These are phyloP conservation scores for Prunella vulgaris DNA, from an alignment of 257 asterid species.

Conservation along the genomic window DNA sequence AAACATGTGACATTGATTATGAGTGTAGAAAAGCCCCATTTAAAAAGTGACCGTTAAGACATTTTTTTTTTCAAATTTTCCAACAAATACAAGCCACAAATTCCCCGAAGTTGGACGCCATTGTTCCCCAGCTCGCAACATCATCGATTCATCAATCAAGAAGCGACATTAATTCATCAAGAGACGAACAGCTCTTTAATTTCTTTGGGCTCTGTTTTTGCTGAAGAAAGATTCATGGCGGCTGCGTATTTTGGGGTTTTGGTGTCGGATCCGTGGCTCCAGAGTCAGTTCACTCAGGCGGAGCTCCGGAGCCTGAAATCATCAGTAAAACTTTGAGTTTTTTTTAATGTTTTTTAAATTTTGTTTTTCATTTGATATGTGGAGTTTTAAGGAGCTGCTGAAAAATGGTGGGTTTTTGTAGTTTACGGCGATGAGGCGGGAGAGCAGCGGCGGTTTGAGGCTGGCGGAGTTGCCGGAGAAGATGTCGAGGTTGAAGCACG, in stretches of 20 bases:
- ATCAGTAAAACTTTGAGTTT: constrained; percentile 41
- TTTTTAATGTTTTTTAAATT: background rate
- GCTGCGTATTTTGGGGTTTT: constrained; percentile 78
- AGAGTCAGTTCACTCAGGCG: constrained; percentile 90
- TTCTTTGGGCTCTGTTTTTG: background rate
- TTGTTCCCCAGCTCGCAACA: background rate
- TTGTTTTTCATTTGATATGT: background rate
- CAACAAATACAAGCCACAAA: background rate
- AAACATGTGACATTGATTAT: background rate
- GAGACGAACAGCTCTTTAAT: background rate
- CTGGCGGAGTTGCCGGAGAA: constrained; percentile 78
- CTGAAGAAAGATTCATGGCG: constrained; percentile 31
- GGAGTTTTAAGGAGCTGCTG: background rate
- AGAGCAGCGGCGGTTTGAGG: constrained; percentile 58
- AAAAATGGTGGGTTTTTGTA: constrained; percentile 33
- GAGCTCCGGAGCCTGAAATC: constrained; percentile 84
- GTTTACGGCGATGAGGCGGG: constrained; percentile 76
- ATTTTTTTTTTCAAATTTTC: background rate
- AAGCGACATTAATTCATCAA: background rate
- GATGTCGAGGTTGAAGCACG: constrained; percentile 81
- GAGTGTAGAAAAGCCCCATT: background rate
- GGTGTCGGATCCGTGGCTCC: constrained; percentile 96
- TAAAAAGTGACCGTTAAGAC: background rate
- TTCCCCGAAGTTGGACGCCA: background rate
- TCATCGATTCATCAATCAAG: background rate